Conservation (phyloP, 768 basidiomycete species). For the Lactarius psammicola region DNA sequence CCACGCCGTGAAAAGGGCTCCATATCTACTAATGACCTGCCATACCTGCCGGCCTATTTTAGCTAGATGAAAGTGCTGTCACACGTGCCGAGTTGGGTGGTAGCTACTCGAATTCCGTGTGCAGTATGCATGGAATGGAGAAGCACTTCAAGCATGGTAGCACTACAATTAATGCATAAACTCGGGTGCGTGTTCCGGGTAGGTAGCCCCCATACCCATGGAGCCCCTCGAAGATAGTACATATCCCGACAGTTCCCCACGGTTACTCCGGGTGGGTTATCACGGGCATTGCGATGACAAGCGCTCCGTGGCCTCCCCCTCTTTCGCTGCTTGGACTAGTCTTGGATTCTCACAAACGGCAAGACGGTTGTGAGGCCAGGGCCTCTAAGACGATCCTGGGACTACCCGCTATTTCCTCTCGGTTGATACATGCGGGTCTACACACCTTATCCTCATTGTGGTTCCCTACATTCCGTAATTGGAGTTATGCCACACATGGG, state of each 20-base stretch:
- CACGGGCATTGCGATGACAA: not conserved
- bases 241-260: not conserved
- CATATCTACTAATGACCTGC: not conserved
- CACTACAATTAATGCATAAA: not conserved
- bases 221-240: not conserved
- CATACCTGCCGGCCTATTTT: not conserved
- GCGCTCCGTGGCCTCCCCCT: not conserved
- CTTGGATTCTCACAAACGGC: not conserved
- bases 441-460: not conserved
- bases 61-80: not conserved
- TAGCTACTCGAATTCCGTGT: not conserved
- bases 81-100: not conserved
- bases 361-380: too few species aligned
- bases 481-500: not conserved
- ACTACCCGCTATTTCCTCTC: not conserved
- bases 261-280: not conserved
- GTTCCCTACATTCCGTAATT: slow-evolving; percentile 2
- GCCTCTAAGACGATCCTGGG: not conserved
- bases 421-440: not conserved
- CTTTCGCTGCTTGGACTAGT: not conserved
- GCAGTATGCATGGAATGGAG: not conserved
- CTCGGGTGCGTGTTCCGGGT: not conserved
- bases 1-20: not conserved
- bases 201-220: not conserved
- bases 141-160: not conserved